Percentiles rank a stretch among this genome's conserved stretches.
phyloP scores from a whole-genome alignment of 2,329 filamentous ascomycete genomes.

The Phaeoacremonium minimum region DNA sequence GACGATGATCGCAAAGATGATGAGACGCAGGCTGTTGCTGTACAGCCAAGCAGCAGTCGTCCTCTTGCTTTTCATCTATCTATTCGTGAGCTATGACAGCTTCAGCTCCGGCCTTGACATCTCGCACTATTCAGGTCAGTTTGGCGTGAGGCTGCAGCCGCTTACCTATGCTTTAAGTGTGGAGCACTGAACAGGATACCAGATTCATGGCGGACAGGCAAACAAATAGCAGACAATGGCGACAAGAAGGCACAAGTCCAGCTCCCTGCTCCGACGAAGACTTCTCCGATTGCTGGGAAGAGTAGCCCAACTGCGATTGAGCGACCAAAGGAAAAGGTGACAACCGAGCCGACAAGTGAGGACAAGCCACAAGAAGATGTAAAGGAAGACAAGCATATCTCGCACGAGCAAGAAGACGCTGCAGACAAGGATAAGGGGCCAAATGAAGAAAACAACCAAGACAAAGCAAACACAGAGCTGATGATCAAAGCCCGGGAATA shows the following conservation, averaged over 20 bases:
- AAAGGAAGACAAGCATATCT: background rate
- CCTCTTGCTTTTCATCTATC: background rate
- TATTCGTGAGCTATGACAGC: background rate
- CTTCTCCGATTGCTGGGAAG: too few relatives aligned
- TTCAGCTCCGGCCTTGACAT: background rate
- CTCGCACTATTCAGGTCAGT: background rate
- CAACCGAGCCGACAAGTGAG: background rate
- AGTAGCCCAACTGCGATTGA: too few relatives aligned
- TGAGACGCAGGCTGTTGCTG: background rate
- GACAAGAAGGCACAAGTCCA: background rate
- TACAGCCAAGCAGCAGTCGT: background rate
- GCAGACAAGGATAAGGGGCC: background rate
- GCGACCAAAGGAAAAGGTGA: background rate
- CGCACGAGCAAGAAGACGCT: background rate
- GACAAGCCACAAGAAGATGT: background rate
- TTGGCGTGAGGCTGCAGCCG: too few relatives aligned
- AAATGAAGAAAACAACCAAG: background rate
- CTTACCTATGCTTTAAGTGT: background rate
- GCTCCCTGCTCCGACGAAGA: too few relatives aligned
- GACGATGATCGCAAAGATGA: background rate
- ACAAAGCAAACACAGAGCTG: background rate
- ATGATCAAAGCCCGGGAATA: conserved; percentile 2
- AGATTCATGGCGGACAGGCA: background rate
- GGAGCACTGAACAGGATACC: background rate
- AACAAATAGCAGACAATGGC: background rate